Conservation (phyloP, 257 asterid species). For the Verbena officinalis region DNA sequence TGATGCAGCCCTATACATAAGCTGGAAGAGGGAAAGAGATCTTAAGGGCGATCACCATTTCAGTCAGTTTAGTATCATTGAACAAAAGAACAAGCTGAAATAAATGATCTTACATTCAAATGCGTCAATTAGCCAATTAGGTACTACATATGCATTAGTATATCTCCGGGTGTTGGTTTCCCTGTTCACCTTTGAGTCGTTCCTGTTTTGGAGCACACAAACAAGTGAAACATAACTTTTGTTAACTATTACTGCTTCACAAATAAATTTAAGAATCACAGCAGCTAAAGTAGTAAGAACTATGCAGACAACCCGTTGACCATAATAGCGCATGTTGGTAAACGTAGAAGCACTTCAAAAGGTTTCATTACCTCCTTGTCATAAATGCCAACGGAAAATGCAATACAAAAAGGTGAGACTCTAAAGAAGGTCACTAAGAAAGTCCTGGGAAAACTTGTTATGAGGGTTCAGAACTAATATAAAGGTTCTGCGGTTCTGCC, state of each 20-base stretch:
- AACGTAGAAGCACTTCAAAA: too few species aligned
- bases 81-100: constrained; percentile 20
- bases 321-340: neutral
- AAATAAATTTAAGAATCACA: constrained; percentile 10
- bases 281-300: neutral
- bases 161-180: constrained; percentile 21
- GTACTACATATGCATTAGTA: constrained; percentile 1
- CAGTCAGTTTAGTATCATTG: constrained; percentile 1
- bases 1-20: neutral
- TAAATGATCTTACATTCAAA: constrained; percentile 32
- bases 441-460: neutral
- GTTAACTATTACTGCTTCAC: neutral
- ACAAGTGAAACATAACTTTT: too few species aligned
- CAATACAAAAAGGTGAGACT: too few species aligned
- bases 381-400: too few species aligned
- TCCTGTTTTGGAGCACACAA: constrained; percentile 38
- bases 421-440: neutral
- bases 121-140: constrained; percentile 28
- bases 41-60: constrained; percentile 2
- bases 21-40: too few species aligned
- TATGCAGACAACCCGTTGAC: constrained; percentile 3
- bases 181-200: constrained; percentile 33
- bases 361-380: neutral
- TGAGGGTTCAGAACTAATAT: neutral
- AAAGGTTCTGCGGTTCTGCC: too few species aligned